These are phyloP conservation scores for Peribolospora kevripleyi DNA, from an alignment of 768 basidiomycete species.

Conservation along the genomic window DNA sequence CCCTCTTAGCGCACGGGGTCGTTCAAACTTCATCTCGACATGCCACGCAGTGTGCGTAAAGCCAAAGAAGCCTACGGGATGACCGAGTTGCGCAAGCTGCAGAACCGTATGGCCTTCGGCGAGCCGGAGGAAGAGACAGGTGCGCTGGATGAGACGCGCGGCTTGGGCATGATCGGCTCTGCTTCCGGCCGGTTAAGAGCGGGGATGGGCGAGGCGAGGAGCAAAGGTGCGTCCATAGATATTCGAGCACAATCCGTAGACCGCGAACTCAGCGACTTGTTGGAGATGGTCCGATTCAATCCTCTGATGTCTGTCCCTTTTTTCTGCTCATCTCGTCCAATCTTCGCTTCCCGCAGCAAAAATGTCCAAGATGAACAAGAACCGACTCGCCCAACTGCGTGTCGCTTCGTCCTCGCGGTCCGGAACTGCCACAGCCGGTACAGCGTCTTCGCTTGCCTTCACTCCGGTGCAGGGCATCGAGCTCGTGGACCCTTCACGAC, in stretches of 20 bases:
- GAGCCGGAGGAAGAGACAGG: slow-evolving; percentile 89
- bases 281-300: neutral
- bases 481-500: slow-evolving; percentile 70
- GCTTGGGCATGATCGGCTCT: slow-evolving; percentile 84
- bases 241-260: neutral
- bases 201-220: slow-evolving; percentile 64
- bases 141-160: slow-evolving; percentile 91
- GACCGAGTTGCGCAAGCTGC: slow-evolving; percentile 85
- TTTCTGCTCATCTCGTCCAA: neutral
- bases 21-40: neutral
- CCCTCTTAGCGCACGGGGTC: neutral
- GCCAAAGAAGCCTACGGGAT: slow-evolving; percentile 96
- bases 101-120: slow-evolving; percentile 90
- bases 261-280: neutral
- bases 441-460: neutral
- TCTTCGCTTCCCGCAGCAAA: slow-evolving; percentile 37
- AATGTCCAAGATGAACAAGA: slow-evolving; percentile 78
- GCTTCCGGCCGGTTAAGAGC: slow-evolving; percentile 74
- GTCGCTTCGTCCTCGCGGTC: neutral
- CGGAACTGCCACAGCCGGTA: slow-evolving; percentile 8
- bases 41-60: slow-evolving; percentile 49
- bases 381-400: slow-evolving; percentile 39
- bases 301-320: neutral
- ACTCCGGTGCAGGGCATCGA: slow-evolving; percentile 43
- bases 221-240: slow-evolving; percentile 38